Evolutionary conservation across 2,329 filamentous ascomycete species (phyloP).

Genomic region (Aureobasidium zeae): DNA sequence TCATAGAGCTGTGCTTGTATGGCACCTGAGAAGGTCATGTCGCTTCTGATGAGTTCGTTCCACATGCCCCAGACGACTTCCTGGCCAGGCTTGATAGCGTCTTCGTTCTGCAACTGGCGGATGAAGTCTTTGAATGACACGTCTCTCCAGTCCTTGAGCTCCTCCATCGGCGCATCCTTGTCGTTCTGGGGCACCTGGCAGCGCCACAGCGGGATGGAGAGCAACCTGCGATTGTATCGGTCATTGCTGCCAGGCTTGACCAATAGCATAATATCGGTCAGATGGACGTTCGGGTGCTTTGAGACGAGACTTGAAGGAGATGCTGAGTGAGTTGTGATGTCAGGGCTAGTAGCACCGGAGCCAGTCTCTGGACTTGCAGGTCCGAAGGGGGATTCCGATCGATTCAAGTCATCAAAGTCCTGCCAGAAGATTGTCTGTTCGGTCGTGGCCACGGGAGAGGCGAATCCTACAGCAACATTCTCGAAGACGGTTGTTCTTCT

Average conservation of each 20-base stretch:
- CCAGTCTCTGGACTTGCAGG: too few species aligned
- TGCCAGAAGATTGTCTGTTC: too few species aligned
- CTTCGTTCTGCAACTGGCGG: not conserved
- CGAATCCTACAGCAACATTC: too few species aligned
- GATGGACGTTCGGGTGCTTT: too few species aligned
- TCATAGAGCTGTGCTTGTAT: not conserved
- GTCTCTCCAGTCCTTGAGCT: not conserved
- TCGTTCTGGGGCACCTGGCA: not conserved
- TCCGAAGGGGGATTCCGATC: too few species aligned
- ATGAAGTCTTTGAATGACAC: not conserved
- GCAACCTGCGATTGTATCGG: not conserved
- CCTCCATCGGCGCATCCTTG: not conserved
- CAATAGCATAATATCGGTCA: not conserved
- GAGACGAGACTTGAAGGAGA: too few species aligned
- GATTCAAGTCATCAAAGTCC: too few species aligned
- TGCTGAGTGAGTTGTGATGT: too few species aligned
- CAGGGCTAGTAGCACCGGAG: too few species aligned
- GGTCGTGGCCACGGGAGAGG: too few species aligned
- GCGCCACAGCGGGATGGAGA: slow-evolving; percentile 3
- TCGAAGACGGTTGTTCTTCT: too few species aligned
- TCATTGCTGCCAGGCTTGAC: not conserved
- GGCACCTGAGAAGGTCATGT: not conserved
- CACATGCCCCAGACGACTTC: not conserved
- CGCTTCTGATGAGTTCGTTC: not conserved
- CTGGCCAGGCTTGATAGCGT: not conserved